A percentile compares a stretch with the other conserved stretches of the same genome.
These are phyloP conservation scores for Plasmodium knowlesi DNA, from an alignment of 169 alveolate genomes.

Conservation along the genomic window DNA sequence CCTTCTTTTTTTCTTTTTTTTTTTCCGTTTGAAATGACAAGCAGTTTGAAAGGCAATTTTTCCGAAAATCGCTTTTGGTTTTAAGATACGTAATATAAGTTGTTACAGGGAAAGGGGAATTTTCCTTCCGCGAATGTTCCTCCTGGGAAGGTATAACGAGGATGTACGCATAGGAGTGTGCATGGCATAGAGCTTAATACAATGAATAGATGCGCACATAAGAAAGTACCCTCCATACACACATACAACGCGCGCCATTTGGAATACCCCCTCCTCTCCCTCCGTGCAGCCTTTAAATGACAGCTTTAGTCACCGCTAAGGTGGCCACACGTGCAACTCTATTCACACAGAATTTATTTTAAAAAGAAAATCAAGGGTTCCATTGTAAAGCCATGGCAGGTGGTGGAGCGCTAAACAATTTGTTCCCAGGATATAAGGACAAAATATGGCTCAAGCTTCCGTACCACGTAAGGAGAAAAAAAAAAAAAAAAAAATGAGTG, in stretches of 20 bases:
- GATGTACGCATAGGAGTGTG: not conserved
- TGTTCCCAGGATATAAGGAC: conserved; percentile 90
- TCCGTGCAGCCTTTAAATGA: conserved; percentile 23
- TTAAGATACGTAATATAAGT: not conserved
- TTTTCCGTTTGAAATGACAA: not conserved
- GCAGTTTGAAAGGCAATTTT: not conserved
- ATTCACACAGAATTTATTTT: not conserved
- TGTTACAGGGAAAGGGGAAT: not conserved
- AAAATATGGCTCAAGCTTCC: conserved; percentile 90
- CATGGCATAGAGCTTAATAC: not conserved
- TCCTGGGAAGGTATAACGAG: conserved; percentile 7
- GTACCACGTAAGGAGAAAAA: conserved; percentile 77
- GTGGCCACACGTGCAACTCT: not conserved
- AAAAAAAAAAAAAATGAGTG: not conserved
- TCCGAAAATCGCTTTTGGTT: not conserved
- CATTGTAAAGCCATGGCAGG: conserved; percentile 79
- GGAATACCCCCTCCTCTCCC: not conserved
- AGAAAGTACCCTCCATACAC: not conserved
- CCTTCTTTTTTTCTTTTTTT: not conserved
- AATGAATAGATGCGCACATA: not conserved
- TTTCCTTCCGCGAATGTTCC: conserved; percentile 2
- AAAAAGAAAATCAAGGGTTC: conserved; percentile 4
- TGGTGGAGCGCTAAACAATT: conserved; percentile 89
- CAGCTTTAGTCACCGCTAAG: conserved; percentile 5
- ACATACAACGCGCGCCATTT: not conserved